Evolutionary conservation across 306 rosid genomes (phyloP), one percentile per base, ranked within the genome.

Genomic region (Trichosanthes truncata): DNA sequence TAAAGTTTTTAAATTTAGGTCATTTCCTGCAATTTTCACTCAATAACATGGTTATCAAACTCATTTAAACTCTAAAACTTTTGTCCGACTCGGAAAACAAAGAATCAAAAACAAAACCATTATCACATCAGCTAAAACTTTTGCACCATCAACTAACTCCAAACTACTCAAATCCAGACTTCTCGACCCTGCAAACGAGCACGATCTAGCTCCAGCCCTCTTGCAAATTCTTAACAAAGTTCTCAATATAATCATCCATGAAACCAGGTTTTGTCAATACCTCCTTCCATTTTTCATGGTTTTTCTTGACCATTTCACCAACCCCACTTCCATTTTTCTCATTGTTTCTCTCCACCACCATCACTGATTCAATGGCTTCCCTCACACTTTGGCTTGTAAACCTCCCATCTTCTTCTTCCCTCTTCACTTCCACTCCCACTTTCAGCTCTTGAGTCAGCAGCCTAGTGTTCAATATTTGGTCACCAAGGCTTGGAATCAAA

Each of bases 381-480:
- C 86, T 20, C 84, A 92, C 56, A 2, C 89, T 74, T 72, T 92
- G 91, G 51, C 83, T 90, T 0, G 91, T 81, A 53, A 90, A 80
- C 88, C 89, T 82, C 0, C 87, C 79, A 38, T 74, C 77, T 26
- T 82, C 77, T 26, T 82, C 87, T 1, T 78, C 87, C 81, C 66
- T 90, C 78, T 81, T 41, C 59, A 83, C 92, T 45, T 84, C 86
- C 69, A 87, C 91, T 0, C 83, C 97, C 23, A 90, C 89, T 68
- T 76, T 71, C 10, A 92, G 74, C 52, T 89, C 94, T 7, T 80
- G 82, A 60, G 82, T 89, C 31, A 90, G 51, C 0, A 90, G 31
- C 85, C 78, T 90, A 0, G 93, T 52, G 63, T 89, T 92, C 87
- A 92, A 72, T 1, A 87, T 45, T 12, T 92, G 95, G 41, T 92